Conservation (phyloP, 106 monocot genomes). For the Vanilla planifolia region DNA sequence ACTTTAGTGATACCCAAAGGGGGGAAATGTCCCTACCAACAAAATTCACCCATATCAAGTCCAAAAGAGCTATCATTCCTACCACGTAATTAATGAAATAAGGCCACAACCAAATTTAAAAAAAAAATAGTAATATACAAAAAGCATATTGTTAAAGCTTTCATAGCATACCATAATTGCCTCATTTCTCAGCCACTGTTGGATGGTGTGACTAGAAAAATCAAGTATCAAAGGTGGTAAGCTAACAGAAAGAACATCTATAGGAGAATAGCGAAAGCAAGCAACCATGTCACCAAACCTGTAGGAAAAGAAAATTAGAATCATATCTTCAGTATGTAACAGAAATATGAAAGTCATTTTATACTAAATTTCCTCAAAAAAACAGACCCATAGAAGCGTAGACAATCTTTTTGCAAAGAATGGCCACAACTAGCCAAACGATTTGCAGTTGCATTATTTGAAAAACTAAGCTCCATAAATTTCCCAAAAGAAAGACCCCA, state of each 20-base stretch:
- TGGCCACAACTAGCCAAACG: conserved; percentile 92
- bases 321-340: background rate
- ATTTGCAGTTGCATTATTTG: conserved; percentile 72
- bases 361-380: too few species aligned
- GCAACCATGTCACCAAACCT: conserved; percentile 93
- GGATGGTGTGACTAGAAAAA: conserved; percentile 36
- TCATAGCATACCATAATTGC: conserved; percentile 39
- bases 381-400: conserved; percentile 94
- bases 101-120: too few species aligned
- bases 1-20: too few species aligned
- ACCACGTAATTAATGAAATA: too few species aligned
- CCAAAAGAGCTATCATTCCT: too few species aligned
- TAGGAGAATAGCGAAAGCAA: conserved; percentile 72
- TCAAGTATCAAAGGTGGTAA: conserved; percentile 68
- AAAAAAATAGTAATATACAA: too few species aligned
- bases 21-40: too few species aligned
- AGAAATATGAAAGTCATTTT: too few species aligned
- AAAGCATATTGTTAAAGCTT: background rate
- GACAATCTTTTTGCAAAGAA: conserved; percentile 89
- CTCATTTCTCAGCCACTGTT: conserved; percentile 57
- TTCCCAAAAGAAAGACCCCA: conserved; percentile 98
- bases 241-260: conserved; percentile 69
- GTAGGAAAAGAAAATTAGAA: conserved; percentile 12
- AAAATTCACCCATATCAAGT: too few species aligned
- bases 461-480: conserved; percentile 97